Base-by-base conservation (phyloP, 495 filamentous ascomycete genomes). In the Aspergillus affinis region DNA sequence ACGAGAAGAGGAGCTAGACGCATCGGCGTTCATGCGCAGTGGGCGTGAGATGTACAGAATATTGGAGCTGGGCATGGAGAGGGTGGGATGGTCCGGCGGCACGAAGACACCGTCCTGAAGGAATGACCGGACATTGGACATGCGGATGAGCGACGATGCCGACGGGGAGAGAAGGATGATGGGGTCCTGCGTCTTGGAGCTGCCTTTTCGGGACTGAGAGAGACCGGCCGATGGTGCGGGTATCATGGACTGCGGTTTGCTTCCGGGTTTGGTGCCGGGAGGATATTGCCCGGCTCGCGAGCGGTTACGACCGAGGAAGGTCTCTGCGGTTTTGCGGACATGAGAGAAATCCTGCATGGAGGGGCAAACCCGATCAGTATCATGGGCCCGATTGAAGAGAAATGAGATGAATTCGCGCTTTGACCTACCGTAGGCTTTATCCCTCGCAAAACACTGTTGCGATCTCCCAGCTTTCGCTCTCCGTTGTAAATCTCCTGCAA, bases 91-190 rank as follows among this genome's bases (percentile, higher is more conserved):
- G 72, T 91, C 88, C 1, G 91, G 83, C 2, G 92, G 89, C 3
- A 89, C 81, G 75, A 92, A 99, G 47, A 86, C 72, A 55, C 93
- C 92, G 57, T 84, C 82, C 72, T 93, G 87, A 61, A 99, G 91
- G 83, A 99, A 99, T 47, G 90, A 86, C 63, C 96, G 95, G 76
- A 96, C 91, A 74, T 99, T 99, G 21, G 90, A 87, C 88, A 97
- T 92, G 73, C 91, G 90, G n/a, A 99, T 90, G 51, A 98, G 89
- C 9, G 93, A 93, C 20, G 92, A 97, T 32, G 95, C 95, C 29
- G 93, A 97, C n/a, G 95, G 94, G 3, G 95, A 98, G 66, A 99
- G 88, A 15, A 99, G 86, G 76, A 99, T 97, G 75, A 99, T 99
- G 20, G 95, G 95, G 69, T 98, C 92, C 52, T 91, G 86, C 15